Evolutionary conservation across 352 stramenopile genomes (phyloP).

Genomic region (Halophytophthora polymorphica): DNA sequence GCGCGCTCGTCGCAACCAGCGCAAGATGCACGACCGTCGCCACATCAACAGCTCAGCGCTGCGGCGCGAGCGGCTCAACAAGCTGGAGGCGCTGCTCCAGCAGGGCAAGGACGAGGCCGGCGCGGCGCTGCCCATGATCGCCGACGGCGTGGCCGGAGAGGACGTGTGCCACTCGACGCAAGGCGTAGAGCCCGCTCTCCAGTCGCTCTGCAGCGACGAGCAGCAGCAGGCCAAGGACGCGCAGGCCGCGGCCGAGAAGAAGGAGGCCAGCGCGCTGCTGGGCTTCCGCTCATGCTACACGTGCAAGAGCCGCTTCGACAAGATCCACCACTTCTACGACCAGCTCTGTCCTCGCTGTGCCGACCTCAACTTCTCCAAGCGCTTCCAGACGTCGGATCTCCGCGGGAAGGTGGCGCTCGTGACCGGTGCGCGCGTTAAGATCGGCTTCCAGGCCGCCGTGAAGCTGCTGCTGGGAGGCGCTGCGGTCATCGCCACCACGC

Average conservation of each 20-base stretch:
- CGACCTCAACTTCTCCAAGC: constrained; percentile 93
- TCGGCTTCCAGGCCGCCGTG: constrained; percentile 93
- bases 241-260: constrained; percentile 40
- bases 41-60: constrained; percentile 92
- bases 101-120: constrained; percentile 64
- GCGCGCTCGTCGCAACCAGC: constrained; percentile 75
- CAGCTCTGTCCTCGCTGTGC: constrained; percentile 94
- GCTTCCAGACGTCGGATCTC: constrained; percentile 90
- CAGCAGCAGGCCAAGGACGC: constrained; percentile 47
- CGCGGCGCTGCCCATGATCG: constrained; percentile 79
- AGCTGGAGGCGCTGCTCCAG: constrained; percentile 87
- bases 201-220: constrained; percentile 62
- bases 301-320: constrained; percentile 93
- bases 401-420: constrained; percentile 91
- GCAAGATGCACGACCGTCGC: constrained; percentile 90
- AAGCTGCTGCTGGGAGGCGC: constrained; percentile 93
- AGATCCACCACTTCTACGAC: constrained; percentile 96
- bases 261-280: constrained; percentile 59
- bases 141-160: constrained; percentile 86
- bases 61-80: constrained; percentile 88
- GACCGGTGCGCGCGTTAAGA: constrained; percentile 96
- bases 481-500: constrained; percentile 93
- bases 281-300: constrained; percentile 94
- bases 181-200: constrained; percentile 28
- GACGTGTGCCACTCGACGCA: constrained; percentile 53